Percentiles rank a stretch among this genome's conserved stretches.
Conservation (phyloP, 768 basidiomycete genomes). For the Fomitopsis pulvina region DNA sequence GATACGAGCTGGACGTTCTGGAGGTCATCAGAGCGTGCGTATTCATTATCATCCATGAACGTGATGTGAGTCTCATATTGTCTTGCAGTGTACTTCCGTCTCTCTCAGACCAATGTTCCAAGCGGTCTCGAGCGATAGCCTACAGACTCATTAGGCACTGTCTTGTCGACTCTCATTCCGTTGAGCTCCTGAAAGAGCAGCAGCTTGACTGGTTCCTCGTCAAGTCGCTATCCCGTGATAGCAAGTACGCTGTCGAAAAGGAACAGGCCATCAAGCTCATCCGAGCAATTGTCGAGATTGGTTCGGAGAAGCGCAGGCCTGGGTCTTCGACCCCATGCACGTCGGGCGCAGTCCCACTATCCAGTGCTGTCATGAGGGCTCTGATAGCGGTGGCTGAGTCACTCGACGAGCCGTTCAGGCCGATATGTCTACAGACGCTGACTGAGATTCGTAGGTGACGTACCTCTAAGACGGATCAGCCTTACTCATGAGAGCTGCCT, state of each 20-base stretch:
- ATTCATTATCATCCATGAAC: neutral
- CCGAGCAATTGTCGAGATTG: constrained; percentile 73
- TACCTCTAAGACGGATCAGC: neutral
- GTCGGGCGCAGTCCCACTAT: constrained; percentile 49
- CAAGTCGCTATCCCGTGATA: constrained; percentile 84
- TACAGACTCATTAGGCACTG: constrained; percentile 81
- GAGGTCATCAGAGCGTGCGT: constrained; percentile 76
- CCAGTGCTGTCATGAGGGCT: constrained; percentile 76
- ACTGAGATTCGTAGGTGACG: constrained; percentile 74
- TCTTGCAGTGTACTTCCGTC: constrained; percentile 67
- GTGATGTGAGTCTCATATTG: neutral
- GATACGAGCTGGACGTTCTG: constrained; percentile 63
- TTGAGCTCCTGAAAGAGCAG: constrained; percentile 53
- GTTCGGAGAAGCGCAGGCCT: constrained; percentile 48
- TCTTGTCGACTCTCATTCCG: constrained; percentile 66
- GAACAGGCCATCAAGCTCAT: constrained; percentile 91
- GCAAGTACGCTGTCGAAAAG: constrained; percentile 76
- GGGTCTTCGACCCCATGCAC: constrained; percentile 27
- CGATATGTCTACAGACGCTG: constrained; percentile 78
- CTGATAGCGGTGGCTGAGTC: constrained; percentile 93
- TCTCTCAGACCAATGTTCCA: constrained; percentile 67
- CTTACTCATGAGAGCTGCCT: neutral
- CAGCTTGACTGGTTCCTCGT: constrained; percentile 88
- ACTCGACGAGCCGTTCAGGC: constrained; percentile 81
- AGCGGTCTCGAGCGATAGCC: constrained; percentile 70